Evolutionary conservation across 2,329 filamentous ascomycete genomes (phyloP), one percentile per base, ranked within the genome.

Genomic region (Botrytis deweyae): DNA sequence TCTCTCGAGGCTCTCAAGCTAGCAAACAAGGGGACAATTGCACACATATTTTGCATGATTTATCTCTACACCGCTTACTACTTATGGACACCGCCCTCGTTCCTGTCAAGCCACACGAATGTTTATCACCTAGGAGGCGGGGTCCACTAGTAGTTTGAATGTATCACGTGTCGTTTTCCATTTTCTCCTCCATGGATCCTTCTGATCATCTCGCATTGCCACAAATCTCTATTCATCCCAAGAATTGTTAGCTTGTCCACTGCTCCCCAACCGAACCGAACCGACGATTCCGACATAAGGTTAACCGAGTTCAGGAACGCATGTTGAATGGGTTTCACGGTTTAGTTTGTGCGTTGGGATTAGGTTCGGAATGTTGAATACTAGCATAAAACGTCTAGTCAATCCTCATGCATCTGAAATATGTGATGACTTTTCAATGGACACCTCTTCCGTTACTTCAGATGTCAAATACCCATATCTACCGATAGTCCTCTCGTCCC

Each of bases 11-110:
- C 33, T 33, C 33, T 33, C 33, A 33, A 33, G 33, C 33, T 33
- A 33, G 33, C 33, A 33, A 33, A 33, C 33, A 33, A 33, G 33
- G 33, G 33, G 4, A 33, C 33, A 33, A 33, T 33, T 33, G 33
- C 33, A 33, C 33, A 33, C 33, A 33, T 33, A 33, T 33, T 69
- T 22, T 69, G 66, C 66, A 8, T 6, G 12, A 42, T 58, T 33
- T 69, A 69, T 69, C 7, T 59, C 14, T 25, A 69, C n/a, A 69
- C 66, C 66, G 49, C 66, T 52, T 36, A 58, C 36, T 18, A 58
- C 20, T 58, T 68, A 58, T 42, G 25, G 36, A 58, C 66, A 68
- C 66, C 66, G 66, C 66, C 66, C 42, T 33, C 5, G 22, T 7
- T 25, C n/a, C n/a, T 58, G 52, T 33, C 14, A 0, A 58, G 52